Conservation (phyloP, 2,329 filamentous ascomycete species). For the Dactylellina parvicollis region DNA sequence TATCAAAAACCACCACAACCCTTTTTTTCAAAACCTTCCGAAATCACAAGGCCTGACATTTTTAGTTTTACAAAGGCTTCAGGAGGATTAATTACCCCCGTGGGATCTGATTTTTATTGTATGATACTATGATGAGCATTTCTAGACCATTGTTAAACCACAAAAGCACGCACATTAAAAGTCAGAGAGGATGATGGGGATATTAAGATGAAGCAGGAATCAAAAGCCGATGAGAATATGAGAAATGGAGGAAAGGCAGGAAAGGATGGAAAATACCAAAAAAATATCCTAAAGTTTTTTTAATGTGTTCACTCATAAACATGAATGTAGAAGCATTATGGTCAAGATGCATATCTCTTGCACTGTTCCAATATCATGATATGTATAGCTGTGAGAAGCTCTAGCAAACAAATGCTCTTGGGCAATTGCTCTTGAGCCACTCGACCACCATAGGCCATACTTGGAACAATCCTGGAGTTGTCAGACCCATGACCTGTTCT, state of each 20-base stretch:
- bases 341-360: too few relatives aligned
- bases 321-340: too few relatives aligned
- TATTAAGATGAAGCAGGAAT: slow-evolving; percentile 13
- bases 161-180: slow-evolving; percentile 30
- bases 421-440: too few relatives aligned
- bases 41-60: slow-evolving; percentile 42
- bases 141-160: slow-evolving; percentile 44
- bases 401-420: too few relatives aligned
- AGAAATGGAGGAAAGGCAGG: slow-evolving; percentile 50
- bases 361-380: too few relatives aligned
- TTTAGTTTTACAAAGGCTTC: slow-evolving; percentile 15
- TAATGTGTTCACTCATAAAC: too few relatives aligned
- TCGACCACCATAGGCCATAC: too few relatives aligned
- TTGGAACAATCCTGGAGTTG: too few relatives aligned
- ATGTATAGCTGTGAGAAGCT: too few relatives aligned
- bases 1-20: not conserved
- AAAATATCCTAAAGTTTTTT: not conserved
- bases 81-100: slow-evolving; percentile 26
- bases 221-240: slow-evolving; percentile 27
- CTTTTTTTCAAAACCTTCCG: slow-evolving; percentile 7
- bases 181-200: slow-evolving; percentile 52
- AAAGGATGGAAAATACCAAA: slow-evolving; percentile 18
- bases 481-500: too few relatives aligned
- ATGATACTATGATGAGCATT: slow-evolving; percentile 54
- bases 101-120: slow-evolving; percentile 54